Evolutionary conservation across 2,329 filamentous ascomycete genomes (phyloP).

Genomic region (Harringtonia aguacate): DNA sequence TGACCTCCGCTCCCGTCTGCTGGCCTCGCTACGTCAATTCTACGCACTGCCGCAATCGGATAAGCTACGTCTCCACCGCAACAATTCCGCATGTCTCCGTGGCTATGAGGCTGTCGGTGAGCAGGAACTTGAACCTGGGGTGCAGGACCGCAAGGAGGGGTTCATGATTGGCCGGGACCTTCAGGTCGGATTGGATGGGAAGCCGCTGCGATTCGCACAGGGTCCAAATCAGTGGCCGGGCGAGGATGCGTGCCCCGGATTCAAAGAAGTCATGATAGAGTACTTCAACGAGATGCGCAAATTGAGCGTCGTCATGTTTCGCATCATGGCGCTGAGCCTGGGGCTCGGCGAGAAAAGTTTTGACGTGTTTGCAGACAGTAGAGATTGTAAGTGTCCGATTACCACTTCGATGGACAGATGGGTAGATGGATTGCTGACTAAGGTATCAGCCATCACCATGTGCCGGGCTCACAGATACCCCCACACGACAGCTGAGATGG

Average conservation of each 20-base stretch:
- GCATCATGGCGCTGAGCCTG: conserved; percentile 26
- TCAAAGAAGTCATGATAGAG: conserved; percentile 2
- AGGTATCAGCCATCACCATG: background rate
- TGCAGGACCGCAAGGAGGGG: conserved; percentile 20
- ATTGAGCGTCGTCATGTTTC: conserved; percentile 6
- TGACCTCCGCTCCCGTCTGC: conserved; percentile 16
- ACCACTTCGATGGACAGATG: too few relatives aligned
- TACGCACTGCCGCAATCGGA: conserved; percentile 18
- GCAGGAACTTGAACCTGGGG: conserved; percentile 15
- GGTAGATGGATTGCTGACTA: background rate
- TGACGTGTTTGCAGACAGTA: conserved; percentile 8
- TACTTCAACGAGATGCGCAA: conserved; percentile 6
- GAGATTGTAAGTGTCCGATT: background rate
- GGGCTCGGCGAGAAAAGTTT: conserved; percentile 30
- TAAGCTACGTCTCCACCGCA: conserved; percentile 15
- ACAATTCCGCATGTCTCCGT: conserved; percentile 14
- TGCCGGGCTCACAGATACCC: conserved; percentile 20
- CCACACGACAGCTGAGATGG: conserved; percentile 28
- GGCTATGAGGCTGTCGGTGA: conserved; percentile 17
- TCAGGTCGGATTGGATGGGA: conserved; percentile 11
- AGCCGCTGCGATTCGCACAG: background rate
- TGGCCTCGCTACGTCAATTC: conserved; percentile 17
- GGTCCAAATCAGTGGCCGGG: conserved; percentile 20
- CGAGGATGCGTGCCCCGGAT: background rate
- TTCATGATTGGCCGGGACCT: conserved; percentile 21